Conservation (phyloP, 371 early-diverging fungal species). For the Sporodiniella umbellata region DNA sequence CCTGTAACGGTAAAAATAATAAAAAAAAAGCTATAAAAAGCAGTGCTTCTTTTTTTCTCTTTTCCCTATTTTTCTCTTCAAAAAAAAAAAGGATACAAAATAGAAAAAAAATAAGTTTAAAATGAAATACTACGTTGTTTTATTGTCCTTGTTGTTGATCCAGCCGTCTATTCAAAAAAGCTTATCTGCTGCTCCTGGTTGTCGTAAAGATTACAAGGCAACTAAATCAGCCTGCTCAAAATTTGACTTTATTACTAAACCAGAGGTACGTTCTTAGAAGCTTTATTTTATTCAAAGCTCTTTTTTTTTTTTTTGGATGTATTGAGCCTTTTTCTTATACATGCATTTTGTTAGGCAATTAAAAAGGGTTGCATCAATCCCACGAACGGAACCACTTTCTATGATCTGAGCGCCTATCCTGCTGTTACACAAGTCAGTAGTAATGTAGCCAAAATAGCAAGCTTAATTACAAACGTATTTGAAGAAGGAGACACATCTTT, state of each 20-base stretch:
- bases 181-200: neutral
- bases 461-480: conserved; percentile 40
- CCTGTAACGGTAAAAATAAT: no score
- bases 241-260: conserved; percentile 19
- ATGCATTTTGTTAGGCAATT: conserved; percentile 4
- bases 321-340: no score
- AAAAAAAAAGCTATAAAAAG: no score
- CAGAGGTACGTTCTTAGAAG: conserved; percentile 7
- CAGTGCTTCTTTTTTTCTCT: no score
- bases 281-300: neutral
- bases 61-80: no score
- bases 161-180: neutral
- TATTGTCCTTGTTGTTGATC: neutral
- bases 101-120: no score
- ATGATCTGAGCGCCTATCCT: conserved; percentile 26
- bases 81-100: no score
- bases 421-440: conserved; percentile 6
- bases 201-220: conserved; percentile 9
- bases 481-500: conserved; percentile 30
- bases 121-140: no score
- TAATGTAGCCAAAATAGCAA: conserved; percentile 19
- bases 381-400: conserved; percentile 27
- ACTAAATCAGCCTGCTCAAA: conserved; percentile 11
- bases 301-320: no score
- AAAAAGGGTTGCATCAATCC: conserved; percentile 19